These are phyloP conservation scores for Berkeleyomyces rouxiae DNA, from an alignment of 2,329 filamentous ascomycete species.

Conservation along the genomic window DNA sequence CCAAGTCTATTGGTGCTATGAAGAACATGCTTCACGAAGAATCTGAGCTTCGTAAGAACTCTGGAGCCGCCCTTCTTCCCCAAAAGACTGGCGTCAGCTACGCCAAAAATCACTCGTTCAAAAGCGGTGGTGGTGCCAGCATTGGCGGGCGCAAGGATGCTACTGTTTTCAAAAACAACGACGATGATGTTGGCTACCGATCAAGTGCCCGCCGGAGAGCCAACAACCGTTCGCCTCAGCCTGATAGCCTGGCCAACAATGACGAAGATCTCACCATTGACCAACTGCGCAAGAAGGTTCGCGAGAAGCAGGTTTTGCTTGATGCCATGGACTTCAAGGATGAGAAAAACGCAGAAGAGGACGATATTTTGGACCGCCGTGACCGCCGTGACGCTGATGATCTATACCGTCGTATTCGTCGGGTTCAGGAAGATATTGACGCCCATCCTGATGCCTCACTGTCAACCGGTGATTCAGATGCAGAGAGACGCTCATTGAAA, in stretches of 20 bases:
- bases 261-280: slow-evolving; percentile 67
- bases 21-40: slow-evolving; percentile 81
- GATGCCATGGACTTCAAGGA: slow-evolving; percentile 96
- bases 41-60: slow-evolving; percentile 75
- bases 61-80: slow-evolving; percentile 76
- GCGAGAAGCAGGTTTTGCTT: slow-evolving; percentile 82
- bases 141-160: slow-evolving; percentile 67
- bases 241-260: slow-evolving; percentile 45
- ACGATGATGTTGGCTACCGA: slow-evolving; percentile 79
- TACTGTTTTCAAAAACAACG: slow-evolving; percentile 92
- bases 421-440: slow-evolving; percentile 89
- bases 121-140: slow-evolving; percentile 33
- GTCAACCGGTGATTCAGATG: slow-evolving; percentile 63
- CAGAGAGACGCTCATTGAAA: slow-evolving; percentile 70
- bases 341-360: slow-evolving; percentile 75
- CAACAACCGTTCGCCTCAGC: slow-evolving; percentile 63
- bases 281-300: slow-evolving; percentile 80
- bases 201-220: slow-evolving; percentile 83
- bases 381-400: slow-evolving; percentile 89
- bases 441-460: slow-evolving; percentile 60
- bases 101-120: slow-evolving; percentile 87
- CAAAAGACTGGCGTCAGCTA: slow-evolving; percentile 98
- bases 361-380: slow-evolving; percentile 76
- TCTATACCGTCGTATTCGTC: slow-evolving; percentile 77
- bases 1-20: slow-evolving; percentile 80